phyloP scores from a whole-genome alignment of 345 rosid genomes.

The Citrus unshiu region DNA sequence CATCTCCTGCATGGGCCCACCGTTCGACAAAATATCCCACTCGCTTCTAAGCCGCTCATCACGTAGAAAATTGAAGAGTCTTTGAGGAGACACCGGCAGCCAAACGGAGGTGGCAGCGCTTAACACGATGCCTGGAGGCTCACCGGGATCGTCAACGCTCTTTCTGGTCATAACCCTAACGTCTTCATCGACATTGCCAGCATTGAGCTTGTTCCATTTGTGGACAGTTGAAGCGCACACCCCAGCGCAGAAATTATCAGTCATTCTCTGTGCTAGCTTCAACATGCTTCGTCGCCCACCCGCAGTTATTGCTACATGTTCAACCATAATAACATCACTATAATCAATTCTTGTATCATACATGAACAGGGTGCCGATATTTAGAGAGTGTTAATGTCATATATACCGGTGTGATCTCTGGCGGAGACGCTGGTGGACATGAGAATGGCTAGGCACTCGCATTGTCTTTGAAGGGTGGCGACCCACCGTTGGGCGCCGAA shows the following conservation, averaged over 20 bases:
- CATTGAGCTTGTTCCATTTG: constrained; percentile 80
- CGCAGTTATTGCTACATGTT: constrained; percentile 34
- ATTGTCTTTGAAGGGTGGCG: constrained; percentile 89
- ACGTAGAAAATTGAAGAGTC: constrained; percentile 76
- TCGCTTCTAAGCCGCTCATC: constrained; percentile 82
- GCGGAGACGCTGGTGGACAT: constrained; percentile 65
- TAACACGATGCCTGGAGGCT: constrained; percentile 85
- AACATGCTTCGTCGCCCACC: constrained; percentile 90
- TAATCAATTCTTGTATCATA: too few relatives aligned
- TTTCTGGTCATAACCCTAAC: constrained; percentile 90
- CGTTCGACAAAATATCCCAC: constrained; percentile 97
- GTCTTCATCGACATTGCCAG: constrained; percentile 69
- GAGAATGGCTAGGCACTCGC: constrained; percentile 87
- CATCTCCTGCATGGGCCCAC: constrained; percentile 98
- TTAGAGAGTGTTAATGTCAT: neutral
- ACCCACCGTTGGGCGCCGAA: constrained; percentile 95
- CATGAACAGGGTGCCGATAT: too few relatives aligned
- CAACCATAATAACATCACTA: too few relatives aligned
- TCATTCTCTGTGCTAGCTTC: constrained; percentile 89
- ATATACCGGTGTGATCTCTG: constrained; percentile 52
- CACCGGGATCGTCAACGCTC: constrained; percentile 85
- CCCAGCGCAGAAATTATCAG: constrained; percentile 89
- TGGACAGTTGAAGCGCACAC: constrained; percentile 88
- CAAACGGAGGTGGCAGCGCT: constrained; percentile 96
- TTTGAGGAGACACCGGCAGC: constrained; percentile 76